Evolutionary conservation across 164 flowering plant species (phyloP).

Genomic region (Chimonanthus salicifolius): DNA sequence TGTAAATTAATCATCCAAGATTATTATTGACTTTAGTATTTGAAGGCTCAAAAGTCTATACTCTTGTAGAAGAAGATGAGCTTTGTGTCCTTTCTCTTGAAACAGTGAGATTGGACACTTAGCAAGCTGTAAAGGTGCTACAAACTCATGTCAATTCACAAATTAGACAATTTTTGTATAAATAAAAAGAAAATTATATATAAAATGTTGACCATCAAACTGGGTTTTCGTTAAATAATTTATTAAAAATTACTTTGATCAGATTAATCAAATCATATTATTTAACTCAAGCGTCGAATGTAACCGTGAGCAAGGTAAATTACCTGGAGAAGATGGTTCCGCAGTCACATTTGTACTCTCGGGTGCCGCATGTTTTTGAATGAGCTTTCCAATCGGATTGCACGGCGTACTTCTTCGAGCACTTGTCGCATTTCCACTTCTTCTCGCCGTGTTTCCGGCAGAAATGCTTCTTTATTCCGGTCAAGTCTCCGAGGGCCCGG

Average conservation of each 20-base stretch:
- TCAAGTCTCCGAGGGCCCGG: constrained; percentile 52
- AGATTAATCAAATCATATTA: too few relatives aligned
- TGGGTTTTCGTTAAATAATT: too few relatives aligned
- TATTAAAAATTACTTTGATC: too few relatives aligned
- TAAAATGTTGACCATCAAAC: too few relatives aligned
- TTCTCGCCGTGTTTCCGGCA: constrained; percentile 62
- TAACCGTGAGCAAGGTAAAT: neutral
- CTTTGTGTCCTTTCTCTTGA: neutral
- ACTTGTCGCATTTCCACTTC: constrained; percentile 65
- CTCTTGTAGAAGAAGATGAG: neutral
- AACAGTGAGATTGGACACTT: neutral
- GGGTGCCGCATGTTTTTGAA: constrained; percentile 50
- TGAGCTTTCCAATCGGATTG: constrained; percentile 71
- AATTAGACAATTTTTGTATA: neutral
- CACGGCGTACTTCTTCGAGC: constrained; percentile 61
- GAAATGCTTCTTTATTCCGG: constrained; percentile 65
- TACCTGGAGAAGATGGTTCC: constrained; percentile 64
- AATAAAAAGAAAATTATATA: too few relatives aligned
- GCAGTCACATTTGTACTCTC: constrained; percentile 62
- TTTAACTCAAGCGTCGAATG: too few relatives aligned
- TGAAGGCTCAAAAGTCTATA: neutral
- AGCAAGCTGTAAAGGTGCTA: neutral
- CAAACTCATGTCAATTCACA: neutral
- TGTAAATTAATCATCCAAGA: neutral
- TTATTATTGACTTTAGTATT: neutral